Evolutionary conservation across 129 eudicot species (phyloP).

Genomic region (Lactuca sativa): DNA sequence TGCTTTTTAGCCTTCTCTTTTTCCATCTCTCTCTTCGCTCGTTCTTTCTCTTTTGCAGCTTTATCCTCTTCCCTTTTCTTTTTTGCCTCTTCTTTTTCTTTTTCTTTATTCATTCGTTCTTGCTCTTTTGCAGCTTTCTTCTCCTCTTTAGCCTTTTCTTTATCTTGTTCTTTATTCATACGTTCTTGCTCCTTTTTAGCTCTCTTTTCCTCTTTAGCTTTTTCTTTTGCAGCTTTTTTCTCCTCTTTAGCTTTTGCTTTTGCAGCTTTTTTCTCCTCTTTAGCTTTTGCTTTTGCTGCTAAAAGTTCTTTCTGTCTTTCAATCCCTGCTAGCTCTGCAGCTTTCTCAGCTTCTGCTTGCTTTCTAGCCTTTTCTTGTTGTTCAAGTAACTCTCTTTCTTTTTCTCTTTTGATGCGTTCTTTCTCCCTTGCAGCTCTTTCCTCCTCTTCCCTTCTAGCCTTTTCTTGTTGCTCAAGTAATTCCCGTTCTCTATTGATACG

Average conservation of each 20-base stretch:
- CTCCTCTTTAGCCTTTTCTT: slow-evolving; percentile 5
- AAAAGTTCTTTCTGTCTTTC: not conserved
- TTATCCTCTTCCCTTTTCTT: not conserved
- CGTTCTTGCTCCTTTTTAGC: slow-evolving; percentile 7
- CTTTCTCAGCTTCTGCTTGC: not conserved
- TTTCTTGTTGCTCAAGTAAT: slow-evolving; percentile 18
- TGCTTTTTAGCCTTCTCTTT: slow-evolving; percentile 11
- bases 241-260: slow-evolving; percentile 21
- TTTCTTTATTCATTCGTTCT: not conserved
- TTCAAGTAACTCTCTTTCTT: not conserved
- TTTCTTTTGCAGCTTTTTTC: slow-evolving; percentile 6
- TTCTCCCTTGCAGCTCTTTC: slow-evolving; percentile 10
- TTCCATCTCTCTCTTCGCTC: slow-evolving; percentile 2
- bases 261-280: not conserved
- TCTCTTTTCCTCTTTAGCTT: slow-evolving; percentile 17
- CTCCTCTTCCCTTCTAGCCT: slow-evolving; percentile 11
- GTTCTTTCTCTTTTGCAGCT: not conserved
- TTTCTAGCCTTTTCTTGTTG: not conserved
- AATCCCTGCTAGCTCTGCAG: not conserved
- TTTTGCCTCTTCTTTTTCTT: not conserved
- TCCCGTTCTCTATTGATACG: slow-evolving; percentile 12
- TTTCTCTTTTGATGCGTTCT: not conserved
- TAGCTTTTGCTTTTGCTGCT: not conserved
- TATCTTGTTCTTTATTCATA: not conserved
- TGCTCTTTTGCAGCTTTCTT: slow-evolving; percentile 1